These are phyloP conservation scores for Diphasiastrum complanatum DNA, from an alignment of 83 land plant genomes.

Conservation along the genomic window DNA sequence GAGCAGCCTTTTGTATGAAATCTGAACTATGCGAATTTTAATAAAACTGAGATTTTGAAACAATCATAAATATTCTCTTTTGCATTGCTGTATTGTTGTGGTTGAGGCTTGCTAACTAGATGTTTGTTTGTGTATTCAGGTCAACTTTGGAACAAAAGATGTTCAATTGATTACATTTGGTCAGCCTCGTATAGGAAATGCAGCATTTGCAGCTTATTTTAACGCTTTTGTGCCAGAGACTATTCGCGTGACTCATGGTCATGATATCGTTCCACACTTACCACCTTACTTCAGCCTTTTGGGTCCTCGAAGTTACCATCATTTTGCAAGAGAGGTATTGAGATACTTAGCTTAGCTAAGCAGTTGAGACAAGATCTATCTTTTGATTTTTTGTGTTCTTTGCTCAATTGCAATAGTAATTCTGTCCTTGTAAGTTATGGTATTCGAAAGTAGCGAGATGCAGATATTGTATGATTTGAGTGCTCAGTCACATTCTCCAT, in stretches of 20 bases:
- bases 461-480: background rate
- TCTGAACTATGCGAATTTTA: too few relatives aligned
- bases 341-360: background rate
- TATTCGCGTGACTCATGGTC: conserved; percentile 6
- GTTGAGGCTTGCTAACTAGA: background rate
- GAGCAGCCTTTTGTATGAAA: too few relatives aligned
- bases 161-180: conserved; percentile 7
- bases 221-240: background rate
- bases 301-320: conserved; percentile 6
- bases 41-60: too few relatives aligned
- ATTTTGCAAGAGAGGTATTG: conserved; percentile 14
- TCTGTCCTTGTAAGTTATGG: background rate
- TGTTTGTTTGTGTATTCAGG: background rate
- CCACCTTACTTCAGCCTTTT: conserved; percentile 5
- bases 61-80: too few relatives aligned
- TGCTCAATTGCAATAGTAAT: background rate
- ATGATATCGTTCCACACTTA: conserved; percentile 11
- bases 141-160: conserved; percentile 1
- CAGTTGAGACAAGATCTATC: background rate
- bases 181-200: conserved; percentile 4
- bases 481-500: background rate
- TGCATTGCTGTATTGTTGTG: too few relatives aligned
- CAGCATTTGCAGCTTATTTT: background rate
- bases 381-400: background rate
- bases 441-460: background rate